Evolutionary conservation across 805 yeast genomes (phyloP).

Genomic region (Yamadazyma sp.): DNA sequence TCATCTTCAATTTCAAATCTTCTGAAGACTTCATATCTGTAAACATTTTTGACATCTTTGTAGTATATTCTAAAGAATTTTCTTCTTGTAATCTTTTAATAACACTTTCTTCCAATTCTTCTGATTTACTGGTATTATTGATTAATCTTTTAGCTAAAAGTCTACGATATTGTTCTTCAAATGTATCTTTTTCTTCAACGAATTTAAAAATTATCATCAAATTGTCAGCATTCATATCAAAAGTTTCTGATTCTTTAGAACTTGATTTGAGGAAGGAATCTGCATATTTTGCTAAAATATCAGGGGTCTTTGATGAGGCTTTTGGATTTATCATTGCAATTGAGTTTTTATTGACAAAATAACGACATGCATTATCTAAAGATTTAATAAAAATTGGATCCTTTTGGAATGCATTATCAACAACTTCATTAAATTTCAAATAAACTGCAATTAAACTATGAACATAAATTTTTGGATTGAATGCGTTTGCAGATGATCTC

Average conservation of each 20-base stretch:
- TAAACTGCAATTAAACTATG: slow-evolving; percentile 73
- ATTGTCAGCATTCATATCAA: slow-evolving; percentile 80
- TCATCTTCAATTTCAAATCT: slow-evolving; percentile 62
- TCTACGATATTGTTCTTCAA: slow-evolving; percentile 89
- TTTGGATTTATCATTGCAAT: slow-evolving; percentile 69
- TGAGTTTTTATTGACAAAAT: slow-evolving; percentile 76
- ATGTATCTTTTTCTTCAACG: slow-evolving; percentile 90
- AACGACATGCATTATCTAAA: slow-evolving; percentile 83
- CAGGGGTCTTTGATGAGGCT: slow-evolving; percentile 79
- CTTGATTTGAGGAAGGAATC: slow-evolving; percentile 78
- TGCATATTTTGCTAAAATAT: slow-evolving; percentile 82
- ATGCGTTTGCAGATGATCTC: slow-evolving; percentile 17
- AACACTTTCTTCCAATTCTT: slow-evolving; percentile 78
- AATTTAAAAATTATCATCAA: slow-evolving; percentile 84
- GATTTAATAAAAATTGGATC: slow-evolving; percentile 82
- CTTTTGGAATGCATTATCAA: slow-evolving; percentile 61
- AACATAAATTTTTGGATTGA: slow-evolving; percentile 78
- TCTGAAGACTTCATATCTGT: slow-evolving; percentile 85
- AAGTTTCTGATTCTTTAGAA: slow-evolving; percentile 62
- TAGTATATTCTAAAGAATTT: slow-evolving; percentile 89
- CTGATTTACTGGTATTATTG: slow-evolving; percentile 79
- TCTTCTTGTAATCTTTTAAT: slow-evolving; percentile 85
- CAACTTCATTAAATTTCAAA: slow-evolving; percentile 62
- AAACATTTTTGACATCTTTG: slow-evolving; percentile 93
- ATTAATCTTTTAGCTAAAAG: slow-evolving; percentile 85